Conservation (phyloP, 352 stramenopile species). For the Phytophthora tentaculata region DNA sequence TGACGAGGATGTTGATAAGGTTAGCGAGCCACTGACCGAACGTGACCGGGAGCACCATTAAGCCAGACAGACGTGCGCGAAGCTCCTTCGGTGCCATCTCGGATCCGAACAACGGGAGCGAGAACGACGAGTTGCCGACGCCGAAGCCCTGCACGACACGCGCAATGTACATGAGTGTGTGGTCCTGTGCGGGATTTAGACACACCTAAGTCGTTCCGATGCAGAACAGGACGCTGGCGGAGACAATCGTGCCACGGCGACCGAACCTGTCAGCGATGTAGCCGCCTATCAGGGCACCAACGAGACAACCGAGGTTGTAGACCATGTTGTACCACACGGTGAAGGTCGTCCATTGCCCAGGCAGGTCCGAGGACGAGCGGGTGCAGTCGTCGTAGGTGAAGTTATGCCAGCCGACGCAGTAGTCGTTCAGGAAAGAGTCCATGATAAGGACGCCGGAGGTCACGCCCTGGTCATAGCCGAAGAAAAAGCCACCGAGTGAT, state of each 20-base stretch:
- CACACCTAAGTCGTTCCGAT: conserved; percentile 40
- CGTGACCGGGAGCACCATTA: conserved; percentile 37
- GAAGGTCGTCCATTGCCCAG: conserved; percentile 39
- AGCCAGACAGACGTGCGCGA: conserved; percentile 34
- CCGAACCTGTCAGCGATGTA: conserved; percentile 34
- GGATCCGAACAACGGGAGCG: conserved; percentile 40
- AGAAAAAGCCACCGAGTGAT: conserved; percentile 36
- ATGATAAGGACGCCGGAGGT: conserved; percentile 38
- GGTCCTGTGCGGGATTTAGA: conserved; percentile 22
- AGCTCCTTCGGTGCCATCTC: conserved; percentile 50
- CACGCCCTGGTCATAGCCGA: conserved; percentile 37
- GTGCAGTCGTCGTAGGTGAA: conserved; percentile 41
- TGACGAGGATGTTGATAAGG: conserved; percentile 38
- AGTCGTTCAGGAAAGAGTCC: conserved; percentile 45
- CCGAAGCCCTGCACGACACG: conserved; percentile 41
- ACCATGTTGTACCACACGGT: conserved; percentile 41
- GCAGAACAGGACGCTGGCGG: conserved; percentile 39
- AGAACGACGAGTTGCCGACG: conserved; percentile 41
- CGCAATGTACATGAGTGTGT: conserved; percentile 32
- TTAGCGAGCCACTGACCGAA: conserved; percentile 40
- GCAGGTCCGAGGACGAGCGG: conserved; percentile 22
- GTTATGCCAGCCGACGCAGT: conserved; percentile 40
- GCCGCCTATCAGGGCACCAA: conserved; percentile 42
- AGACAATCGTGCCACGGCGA: conserved; percentile 36
- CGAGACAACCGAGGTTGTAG: conserved; percentile 46